phyloP scores from a whole-genome alignment of 2,329 filamentous ascomycete species.

The Hymenoscyphus scutula region DNA sequence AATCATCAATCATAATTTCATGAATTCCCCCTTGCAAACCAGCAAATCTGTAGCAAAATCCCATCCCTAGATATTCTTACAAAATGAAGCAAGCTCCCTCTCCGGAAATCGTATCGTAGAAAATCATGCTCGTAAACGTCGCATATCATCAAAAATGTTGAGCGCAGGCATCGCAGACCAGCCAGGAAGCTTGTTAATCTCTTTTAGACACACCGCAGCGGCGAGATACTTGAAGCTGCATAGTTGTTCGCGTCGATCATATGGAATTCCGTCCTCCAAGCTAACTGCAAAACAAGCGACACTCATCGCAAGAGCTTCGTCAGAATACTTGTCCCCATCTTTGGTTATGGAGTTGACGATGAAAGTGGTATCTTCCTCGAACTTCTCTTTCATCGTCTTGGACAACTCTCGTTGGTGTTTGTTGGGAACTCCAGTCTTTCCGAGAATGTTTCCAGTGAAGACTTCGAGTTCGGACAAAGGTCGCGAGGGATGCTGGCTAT shows the following conservation, averaged over 20 bases:
- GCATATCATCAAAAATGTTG: constrained; percentile 6
- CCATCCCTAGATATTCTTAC: background rate
- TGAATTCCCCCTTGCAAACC: background rate
- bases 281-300: constrained; percentile 49
- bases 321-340: constrained; percentile 33
- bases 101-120: background rate
- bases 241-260: constrained; percentile 37
- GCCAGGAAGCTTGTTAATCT: constrained; percentile 39
- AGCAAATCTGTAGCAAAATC: background rate
- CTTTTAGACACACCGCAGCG: constrained; percentile 48
- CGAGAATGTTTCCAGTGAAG: constrained; percentile 57
- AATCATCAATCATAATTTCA: background rate
- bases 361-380: constrained; percentile 39
- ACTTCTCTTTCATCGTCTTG: constrained; percentile 43
- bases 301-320: constrained; percentile 23
- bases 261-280: constrained; percentile 33
- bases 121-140: constrained; percentile 1
- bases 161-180: constrained; percentile 6
- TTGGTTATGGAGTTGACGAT: constrained; percentile 44
- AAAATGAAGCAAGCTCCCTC: background rate
- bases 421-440: constrained; percentile 43
- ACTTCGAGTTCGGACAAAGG: constrained; percentile 52
- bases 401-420: constrained; percentile 43
- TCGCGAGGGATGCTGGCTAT: constrained; percentile 41
- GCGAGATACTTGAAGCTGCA: constrained; percentile 53